Evolutionary conservation across 1,139 yeast species (phyloP).

Genomic region (Yamadazyma pseudoaaseri): DNA sequence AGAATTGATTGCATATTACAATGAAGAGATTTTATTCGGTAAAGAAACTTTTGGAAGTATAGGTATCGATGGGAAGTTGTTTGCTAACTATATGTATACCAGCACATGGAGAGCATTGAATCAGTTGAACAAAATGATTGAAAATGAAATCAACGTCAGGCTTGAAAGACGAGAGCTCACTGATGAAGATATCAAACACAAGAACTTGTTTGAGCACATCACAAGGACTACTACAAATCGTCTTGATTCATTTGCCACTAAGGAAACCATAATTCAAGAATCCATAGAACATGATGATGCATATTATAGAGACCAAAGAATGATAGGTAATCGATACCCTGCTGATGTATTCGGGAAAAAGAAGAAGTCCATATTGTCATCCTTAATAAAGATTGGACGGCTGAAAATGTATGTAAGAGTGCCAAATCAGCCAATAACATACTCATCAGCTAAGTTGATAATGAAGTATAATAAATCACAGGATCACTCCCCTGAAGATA

Average conservation of each 20-base stretch:
- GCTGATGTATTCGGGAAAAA: conserved; percentile 34
- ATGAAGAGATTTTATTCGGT: conserved; percentile 24
- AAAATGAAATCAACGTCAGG: conserved; percentile 35
- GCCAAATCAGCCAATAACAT: conserved; percentile 36
- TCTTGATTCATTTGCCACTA: conserved; percentile 8
- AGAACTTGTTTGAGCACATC: conserved; percentile 25
- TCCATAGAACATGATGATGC: conserved; percentile 11
- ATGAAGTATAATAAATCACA: conserved; percentile 32
- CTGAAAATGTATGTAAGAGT: conserved; percentile 34
- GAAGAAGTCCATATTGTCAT: conserved; percentile 38
- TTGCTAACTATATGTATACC: conserved; percentile 22
- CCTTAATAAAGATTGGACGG: conserved; percentile 33
- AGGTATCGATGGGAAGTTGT: conserved; percentile 40
- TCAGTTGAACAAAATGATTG: conserved; percentile 28
- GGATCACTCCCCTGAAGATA: conserved; percentile 9
- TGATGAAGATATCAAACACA: conserved; percentile 31
- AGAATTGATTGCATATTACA: conserved; percentile 28
- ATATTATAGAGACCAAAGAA: conserved; percentile 21
- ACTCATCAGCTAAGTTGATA: conserved; percentile 38
- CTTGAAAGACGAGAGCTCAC: conserved; percentile 27
- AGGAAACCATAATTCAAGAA: conserved; percentile 11
- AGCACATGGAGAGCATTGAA: conserved; percentile 37
- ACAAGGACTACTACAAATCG: conserved; percentile 9
- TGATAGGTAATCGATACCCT: conserved; percentile 27
- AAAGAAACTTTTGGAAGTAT: conserved; percentile 26